Conservation (phyloP, 1,284 basidiomycete genomes). For the Phenoliferia sp. region DNA sequence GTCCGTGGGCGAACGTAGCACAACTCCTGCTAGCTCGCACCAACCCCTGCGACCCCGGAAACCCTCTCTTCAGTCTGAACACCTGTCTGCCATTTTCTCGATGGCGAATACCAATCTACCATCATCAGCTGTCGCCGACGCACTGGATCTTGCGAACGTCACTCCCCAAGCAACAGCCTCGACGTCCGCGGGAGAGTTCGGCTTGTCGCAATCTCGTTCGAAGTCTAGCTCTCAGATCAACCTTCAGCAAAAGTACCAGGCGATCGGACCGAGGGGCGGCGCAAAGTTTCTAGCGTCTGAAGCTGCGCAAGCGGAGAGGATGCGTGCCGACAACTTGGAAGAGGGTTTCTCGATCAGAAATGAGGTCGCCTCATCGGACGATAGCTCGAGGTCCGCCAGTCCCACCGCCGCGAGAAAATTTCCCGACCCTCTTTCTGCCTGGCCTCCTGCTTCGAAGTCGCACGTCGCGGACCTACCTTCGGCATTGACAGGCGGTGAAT, state of each 20-base stretch:
- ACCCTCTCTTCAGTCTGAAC: background rate
- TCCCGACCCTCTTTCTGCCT: background rate
- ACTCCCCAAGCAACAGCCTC: background rate
- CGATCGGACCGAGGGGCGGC: slow-evolving; percentile 11
- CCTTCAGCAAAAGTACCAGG: background rate
- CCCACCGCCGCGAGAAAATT: background rate
- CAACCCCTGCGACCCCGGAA: background rate
- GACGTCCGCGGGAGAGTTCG: background rate
- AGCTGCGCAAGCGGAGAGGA: background rate
- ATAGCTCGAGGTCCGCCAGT: background rate
- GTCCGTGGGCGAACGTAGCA: too few relatives aligned
- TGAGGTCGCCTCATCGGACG: background rate
- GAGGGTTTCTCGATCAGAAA: background rate
- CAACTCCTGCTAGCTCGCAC: background rate
- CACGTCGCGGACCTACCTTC: too few relatives aligned
- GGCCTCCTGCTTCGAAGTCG: too few relatives aligned
- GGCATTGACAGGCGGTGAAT: too few relatives aligned
- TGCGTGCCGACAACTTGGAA: background rate
- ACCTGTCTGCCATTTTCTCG: background rate
- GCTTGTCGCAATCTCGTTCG: background rate
- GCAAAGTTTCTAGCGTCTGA: slow-evolving; percentile 6
- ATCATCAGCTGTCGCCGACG: background rate
- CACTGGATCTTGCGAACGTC: background rate
- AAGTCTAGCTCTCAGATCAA: background rate
- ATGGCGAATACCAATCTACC: background rate